phyloP scores from a whole-genome alignment of 208 protist genomes.

The Trypanosoma avium region DNA sequence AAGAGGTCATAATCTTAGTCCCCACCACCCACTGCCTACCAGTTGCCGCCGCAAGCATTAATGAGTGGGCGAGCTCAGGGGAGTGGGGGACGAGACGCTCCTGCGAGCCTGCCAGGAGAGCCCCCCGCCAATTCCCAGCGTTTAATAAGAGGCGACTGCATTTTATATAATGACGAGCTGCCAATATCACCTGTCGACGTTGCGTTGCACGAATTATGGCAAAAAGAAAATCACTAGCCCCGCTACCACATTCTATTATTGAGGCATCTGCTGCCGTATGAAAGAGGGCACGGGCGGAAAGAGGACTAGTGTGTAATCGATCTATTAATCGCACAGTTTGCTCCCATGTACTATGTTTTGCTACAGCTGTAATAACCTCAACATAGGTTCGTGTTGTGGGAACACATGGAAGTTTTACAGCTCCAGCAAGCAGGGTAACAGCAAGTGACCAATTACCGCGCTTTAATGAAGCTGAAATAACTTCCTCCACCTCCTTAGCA shows the following conservation, averaged over 20 bases:
- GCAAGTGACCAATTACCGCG: conserved; percentile 54
- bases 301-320: conserved; percentile 49
- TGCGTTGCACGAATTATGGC: conserved; percentile 24
- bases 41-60: conserved; percentile 23
- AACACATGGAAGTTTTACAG: conserved; percentile 49
- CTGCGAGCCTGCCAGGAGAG: conserved; percentile 12
- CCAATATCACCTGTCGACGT: conserved; percentile 22
- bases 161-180: conserved; percentile 21
- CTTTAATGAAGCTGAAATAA: conserved; percentile 39
- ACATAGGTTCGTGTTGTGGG: conserved; percentile 69
- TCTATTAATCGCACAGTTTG: conserved; percentile 43
- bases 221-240: conserved; percentile 20
- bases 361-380: conserved; percentile 38
- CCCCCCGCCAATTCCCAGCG: conserved; percentile 17
- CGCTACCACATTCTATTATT: conserved; percentile 19
- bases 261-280: conserved; percentile 51
- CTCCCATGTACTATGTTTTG: conserved; percentile 43
- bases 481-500: conserved; percentile 65
- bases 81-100: conserved; percentile 22
- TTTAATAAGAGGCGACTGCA: conserved; percentile 26
- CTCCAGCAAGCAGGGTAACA: conserved; percentile 47
- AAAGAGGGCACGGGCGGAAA: conserved; percentile 56
- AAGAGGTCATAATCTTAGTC: conserved; percentile 17
- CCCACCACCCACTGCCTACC: conserved; percentile 11
- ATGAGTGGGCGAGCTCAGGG: conserved; percentile 10